Evolutionary conservation across 148 eudicot species (phyloP), one percentile per base, ranked within the genome.

Genomic region (Silene conica): DNA sequence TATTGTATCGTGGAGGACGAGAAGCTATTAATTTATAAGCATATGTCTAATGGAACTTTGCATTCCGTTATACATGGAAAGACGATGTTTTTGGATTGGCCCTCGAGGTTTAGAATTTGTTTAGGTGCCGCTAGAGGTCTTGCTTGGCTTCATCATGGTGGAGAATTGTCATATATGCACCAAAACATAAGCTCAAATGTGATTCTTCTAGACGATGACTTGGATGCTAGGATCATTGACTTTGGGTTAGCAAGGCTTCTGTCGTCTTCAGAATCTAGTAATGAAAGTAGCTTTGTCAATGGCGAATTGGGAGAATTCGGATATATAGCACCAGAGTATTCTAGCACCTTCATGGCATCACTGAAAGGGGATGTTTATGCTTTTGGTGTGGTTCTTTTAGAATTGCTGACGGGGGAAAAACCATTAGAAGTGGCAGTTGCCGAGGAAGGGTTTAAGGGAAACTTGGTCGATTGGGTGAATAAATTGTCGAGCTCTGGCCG

Each of bases 141-240:
- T 75, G 96, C 98, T 69, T 93, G 98, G 98, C 96, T 93, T 74
- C 98, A 89, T 77, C 96, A 93, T 69, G 96, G 93, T 28, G 85
- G 83, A 56, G 89, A 87, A 65, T 92, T 93, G 21, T 88, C 96
- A 1, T 85, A 87, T 52, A 74, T 90, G 82, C 96, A 90, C 82
- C 93, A 90, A 75, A 86, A 89, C 55, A 85, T 93, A 9, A 85
- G 96, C 67, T 90, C 98, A 3, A 89, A 84, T 76, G 87, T 85
- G 67, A 84, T 93, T 71, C 80, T 93, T 62, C 78, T 93, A 8
- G 98, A 90, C 22, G 92, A 93, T 63, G 98, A 93, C 74, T 86
- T 87, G 68, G 98, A 93, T 83, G 87, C 90, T 52, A 75, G 92
- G 82, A 85, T 93, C 77, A 89, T 88, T 76, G 98, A 89, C 70